Evolutionary conservation across 2,329 filamentous ascomycete species (phyloP).

Genomic region (Fragosphaeria purpurea): DNA sequence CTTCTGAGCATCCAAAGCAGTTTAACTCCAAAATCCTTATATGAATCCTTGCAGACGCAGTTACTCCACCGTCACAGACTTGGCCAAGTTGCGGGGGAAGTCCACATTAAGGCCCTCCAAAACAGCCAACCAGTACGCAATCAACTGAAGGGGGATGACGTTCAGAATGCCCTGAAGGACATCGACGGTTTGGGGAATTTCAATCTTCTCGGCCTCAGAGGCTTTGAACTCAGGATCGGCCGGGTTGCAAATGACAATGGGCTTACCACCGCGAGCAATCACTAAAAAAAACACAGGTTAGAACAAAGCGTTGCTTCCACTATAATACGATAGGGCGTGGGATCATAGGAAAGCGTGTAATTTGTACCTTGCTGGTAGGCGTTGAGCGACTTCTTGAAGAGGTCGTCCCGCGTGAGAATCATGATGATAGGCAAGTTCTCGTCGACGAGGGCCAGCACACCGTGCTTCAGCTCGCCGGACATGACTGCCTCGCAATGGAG

Average conservation of each 20-base stretch:
- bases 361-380: constrained; percentile 87
- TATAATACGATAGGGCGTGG: no score
- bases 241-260: constrained; percentile 97
- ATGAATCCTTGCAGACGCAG: background rate
- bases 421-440: constrained; percentile 99
- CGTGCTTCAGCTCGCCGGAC: constrained; percentile 99
- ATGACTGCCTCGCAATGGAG: constrained; percentile 99
- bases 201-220: constrained; percentile 89
- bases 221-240: constrained; percentile 79
- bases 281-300: constrained; percentile 39
- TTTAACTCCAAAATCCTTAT: background rate
- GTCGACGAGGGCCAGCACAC: constrained; percentile 91
- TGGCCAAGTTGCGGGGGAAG: constrained; percentile 96
- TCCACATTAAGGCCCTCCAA: constrained; percentile 94
- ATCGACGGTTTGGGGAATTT: constrained; percentile 93
- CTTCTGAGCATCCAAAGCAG: no score
- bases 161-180: constrained; percentile 94
- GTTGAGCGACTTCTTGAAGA: constrained; percentile 98
- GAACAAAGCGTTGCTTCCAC: background rate
- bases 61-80: constrained; percentile 98
- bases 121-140: constrained; percentile 98
- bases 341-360: constrained; percentile 5
- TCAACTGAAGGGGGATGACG: constrained; percentile 93
- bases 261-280: constrained; percentile 88
- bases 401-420: constrained; percentile 91